Evolutionary conservation across 1,284 basidiomycete species (phyloP), one percentile per base, ranked within the genome.

Genomic region (Leccinum griseonigrum): DNA sequence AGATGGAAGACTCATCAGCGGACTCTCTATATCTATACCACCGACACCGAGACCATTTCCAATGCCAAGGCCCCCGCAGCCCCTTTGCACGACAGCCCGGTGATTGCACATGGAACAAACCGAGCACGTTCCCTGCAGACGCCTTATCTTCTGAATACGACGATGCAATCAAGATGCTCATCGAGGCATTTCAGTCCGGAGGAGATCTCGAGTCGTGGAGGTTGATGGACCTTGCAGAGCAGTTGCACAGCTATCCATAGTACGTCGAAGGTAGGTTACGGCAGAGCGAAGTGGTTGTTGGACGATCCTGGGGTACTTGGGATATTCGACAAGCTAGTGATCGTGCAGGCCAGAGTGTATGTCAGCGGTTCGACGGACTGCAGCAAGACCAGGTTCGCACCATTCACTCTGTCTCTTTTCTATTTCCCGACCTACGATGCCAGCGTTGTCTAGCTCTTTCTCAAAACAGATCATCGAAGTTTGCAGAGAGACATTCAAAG

Each of bases 241-340:
- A 69, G 61, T 62, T 74, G 43, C 60, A 56, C 14, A 62, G 61
- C 4, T 69, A 70, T 56, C 68, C 70, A 2, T n/a, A n/a, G 2
- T 71, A 72, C 32, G 52, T 68, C 53, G 65, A 66, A 36, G 67
- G 66, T 51, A 63, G 34, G 52, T 52, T 69, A 26, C 36, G 36
- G 5, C 3, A 5, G 28, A 29, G 28, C 28, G 26, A 72, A 71
- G 29, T 73, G 75, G 29, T 73, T 75, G 34, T 63, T 82, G 51
- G 66, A 74, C 7, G 83, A 85, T 63, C 61, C 75, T 0, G 83
- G 83, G 0, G 74, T 80, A n/a, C 64, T 76, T 55, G 81, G 78
- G 1, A 84, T 84, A 34, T 59, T 85, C 52, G 81, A 84, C 58
- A 84, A 82, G 68, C 68, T 82, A 60, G 77, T 82, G 8, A 74